Percentiles rank a stretch among this genome's conserved stretches.
Evolutionary conservation across 2,329 filamentous ascomycete genomes (phyloP).

Genomic region (Aureobasidium sp.): DNA sequence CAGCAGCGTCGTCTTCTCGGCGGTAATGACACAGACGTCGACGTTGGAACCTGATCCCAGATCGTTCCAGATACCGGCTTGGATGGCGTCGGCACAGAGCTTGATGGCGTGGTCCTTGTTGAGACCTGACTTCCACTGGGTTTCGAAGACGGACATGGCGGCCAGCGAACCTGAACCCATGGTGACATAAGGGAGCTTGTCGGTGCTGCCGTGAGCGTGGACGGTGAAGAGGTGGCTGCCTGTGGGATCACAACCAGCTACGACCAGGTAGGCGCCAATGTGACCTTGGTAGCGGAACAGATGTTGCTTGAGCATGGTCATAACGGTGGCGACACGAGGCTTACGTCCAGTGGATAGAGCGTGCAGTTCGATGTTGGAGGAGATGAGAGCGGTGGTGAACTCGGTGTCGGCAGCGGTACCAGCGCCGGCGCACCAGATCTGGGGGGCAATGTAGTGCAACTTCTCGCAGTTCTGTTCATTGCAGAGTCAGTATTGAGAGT

Average conservation of each 20-base stretch:
- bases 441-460: conserved; percentile 95
- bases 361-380: conserved; percentile 96
- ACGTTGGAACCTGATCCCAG: conserved; percentile 95
- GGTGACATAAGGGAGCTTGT: conserved; percentile 98
- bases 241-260: conserved; percentile 93
- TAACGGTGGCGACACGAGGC: conserved; percentile 95
- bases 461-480: conserved; percentile 84
- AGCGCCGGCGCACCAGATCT: conserved; percentile 98
- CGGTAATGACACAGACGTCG: conserved; percentile 90
- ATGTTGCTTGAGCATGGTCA: conserved; percentile 99
- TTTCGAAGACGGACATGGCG: conserved; percentile 98
- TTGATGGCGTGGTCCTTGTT: conserved; percentile 73
- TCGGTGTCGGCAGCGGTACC: conserved; percentile 97
- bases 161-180: conserved; percentile 96
- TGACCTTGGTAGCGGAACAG: conserved; percentile 97
- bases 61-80: conserved; percentile 98
- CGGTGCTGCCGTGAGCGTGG: conserved; percentile 94
- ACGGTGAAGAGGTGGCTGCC: conserved; percentile 95
- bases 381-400: conserved; percentile 98
- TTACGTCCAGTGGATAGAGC: conserved; percentile 92
- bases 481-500: neutral
- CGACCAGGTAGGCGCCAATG: conserved; percentile 95
- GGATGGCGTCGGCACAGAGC: conserved; percentile 76
- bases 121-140: conserved; percentile 76
- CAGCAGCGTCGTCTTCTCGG: conserved; percentile 88